Conservation (phyloP, 1,284 basidiomycete species). For the Ustilago esculenta region DNA sequence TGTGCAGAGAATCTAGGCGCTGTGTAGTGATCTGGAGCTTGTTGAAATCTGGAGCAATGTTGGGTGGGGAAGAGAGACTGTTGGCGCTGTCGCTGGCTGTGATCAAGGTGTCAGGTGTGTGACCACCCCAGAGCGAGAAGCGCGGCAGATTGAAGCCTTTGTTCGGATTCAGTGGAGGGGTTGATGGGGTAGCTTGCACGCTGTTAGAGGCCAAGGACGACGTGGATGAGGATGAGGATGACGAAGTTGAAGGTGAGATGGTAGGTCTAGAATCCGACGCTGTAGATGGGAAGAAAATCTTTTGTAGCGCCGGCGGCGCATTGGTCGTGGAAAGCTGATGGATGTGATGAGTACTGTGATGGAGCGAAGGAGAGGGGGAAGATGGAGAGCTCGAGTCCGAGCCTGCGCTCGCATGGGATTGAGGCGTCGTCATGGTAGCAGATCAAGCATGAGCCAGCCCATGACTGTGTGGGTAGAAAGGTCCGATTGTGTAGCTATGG, state of each 20-base stretch:
- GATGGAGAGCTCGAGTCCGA: background rate
- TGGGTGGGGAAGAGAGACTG: slow-evolving; percentile 2
- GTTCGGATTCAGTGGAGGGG: slow-evolving; percentile 6
- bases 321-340: background rate
- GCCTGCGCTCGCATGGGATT: background rate
- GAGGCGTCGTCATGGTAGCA: slow-evolving; percentile 9
- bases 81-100: slow-evolving; percentile 1
- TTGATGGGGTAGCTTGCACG: slow-evolving; percentile 1
- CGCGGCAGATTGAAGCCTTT: slow-evolving; percentile 27
- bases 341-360: slow-evolving; percentile 14
- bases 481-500: background rate
- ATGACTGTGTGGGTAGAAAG: background rate
- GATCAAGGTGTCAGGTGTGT: slow-evolving; percentile 14
- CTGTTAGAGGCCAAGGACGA: slow-evolving; percentile 9
- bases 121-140: slow-evolving; percentile 31
- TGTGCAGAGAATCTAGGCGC: slow-evolving; percentile 4
- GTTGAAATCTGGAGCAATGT: slow-evolving; percentile 6
- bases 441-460: background rate
- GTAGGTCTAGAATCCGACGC: slow-evolving; percentile 1
- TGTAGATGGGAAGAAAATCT: slow-evolving; percentile 10
- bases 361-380: too few relatives aligned
- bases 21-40: slow-evolving; percentile 5
- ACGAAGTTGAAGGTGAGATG: slow-evolving; percentile 18
- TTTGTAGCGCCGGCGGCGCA: background rate
- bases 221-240: slow-evolving; percentile 20